Percentiles rank a stretch among this genome's conserved stretches.
phyloP scores from a whole-genome alignment of 352 stramenopile genomes.

The Thraustochytrium sp. region DNA sequence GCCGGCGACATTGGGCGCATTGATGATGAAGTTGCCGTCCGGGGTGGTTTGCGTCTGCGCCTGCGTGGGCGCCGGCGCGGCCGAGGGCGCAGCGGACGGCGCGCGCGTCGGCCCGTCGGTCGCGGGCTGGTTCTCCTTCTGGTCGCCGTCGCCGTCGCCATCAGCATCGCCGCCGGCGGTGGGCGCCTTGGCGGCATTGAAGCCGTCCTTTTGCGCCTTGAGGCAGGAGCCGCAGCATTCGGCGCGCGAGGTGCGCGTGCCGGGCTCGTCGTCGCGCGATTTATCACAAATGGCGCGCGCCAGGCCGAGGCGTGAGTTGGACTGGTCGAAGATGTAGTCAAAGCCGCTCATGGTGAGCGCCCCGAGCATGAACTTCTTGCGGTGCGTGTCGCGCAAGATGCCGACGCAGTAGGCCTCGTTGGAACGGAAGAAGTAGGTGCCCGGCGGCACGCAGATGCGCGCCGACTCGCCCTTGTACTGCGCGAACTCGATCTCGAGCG shows the following conservation, averaged over 20 bases:
- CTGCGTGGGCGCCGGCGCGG: not conserved
- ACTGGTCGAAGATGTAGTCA: conserved; percentile 43
- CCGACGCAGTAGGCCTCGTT: conserved; percentile 39
- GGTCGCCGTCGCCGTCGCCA: too few relatives aligned
- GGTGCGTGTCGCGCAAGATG: not conserved
- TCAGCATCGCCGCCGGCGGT: too few relatives aligned
- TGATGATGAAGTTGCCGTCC: too few relatives aligned
- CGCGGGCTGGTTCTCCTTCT: too few relatives aligned
- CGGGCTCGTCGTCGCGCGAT: not conserved
- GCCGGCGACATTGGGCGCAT: too few relatives aligned
- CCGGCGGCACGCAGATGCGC: conserved; percentile 21
- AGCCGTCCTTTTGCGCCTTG: not conserved
- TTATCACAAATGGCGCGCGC: conserved; percentile 40
- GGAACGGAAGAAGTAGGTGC: conserved; percentile 26
- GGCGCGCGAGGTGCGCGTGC: not conserved
- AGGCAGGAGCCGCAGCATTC: conserved; percentile 12
- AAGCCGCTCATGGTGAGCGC: conserved; percentile 41
- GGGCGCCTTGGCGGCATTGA: not conserved
- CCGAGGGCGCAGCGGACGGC: too few relatives aligned
- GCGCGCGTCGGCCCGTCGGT: not conserved
- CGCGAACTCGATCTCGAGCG: conserved; percentile 39
- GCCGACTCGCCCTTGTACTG: not conserved
- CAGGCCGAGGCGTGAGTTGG: not conserved
- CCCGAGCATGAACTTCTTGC: conserved; percentile 3
- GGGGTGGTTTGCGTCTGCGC: not conserved